Conservation (phyloP, 164 flowering plant species). For the Platanus orientalis region DNA sequence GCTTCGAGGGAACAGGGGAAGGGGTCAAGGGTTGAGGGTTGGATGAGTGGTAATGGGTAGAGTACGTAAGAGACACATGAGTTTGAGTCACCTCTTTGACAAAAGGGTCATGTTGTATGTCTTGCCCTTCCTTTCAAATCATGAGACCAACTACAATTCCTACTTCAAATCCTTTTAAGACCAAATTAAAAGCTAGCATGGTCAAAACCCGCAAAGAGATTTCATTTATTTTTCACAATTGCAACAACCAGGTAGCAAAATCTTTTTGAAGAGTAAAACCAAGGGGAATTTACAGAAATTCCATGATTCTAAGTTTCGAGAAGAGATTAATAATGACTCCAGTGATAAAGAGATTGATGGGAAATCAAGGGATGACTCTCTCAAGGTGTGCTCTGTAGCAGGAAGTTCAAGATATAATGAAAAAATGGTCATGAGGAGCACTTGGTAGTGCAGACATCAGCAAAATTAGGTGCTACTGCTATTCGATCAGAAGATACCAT, state of each 20-base stretch:
- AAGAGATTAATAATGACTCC: slow-evolving; percentile 20
- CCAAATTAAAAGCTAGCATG: slow-evolving; percentile 25
- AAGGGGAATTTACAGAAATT: slow-evolving; percentile 11
- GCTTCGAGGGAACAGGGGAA: no score
- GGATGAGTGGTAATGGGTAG: no score
- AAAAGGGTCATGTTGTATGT: no score
- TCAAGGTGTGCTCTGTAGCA: slow-evolving; percentile 15
- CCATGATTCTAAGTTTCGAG: slow-evolving; percentile 4
- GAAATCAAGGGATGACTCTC: slow-evolving; percentile 29
- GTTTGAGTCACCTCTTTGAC: no score
- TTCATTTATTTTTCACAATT: slow-evolving; percentile 18
- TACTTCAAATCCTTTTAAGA: slow-evolving; percentile 21
- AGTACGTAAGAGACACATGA: no score
- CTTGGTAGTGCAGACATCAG: neutral
- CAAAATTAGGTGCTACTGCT: slow-evolving; percentile 1
- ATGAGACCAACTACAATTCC: no score
- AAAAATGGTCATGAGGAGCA: slow-evolving; percentile 18
- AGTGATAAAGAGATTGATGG: slow-evolving; percentile 40
- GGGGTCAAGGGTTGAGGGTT: no score
- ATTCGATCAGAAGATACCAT: slow-evolving; percentile 5
- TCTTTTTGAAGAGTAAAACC: slow-evolving; percentile 18
- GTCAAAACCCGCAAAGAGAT: slow-evolving; percentile 27
- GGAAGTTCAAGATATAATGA: slow-evolving; percentile 13
- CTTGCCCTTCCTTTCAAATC: no score
- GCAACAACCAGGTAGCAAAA: slow-evolving; percentile 18